Evolutionary conservation across 2,329 filamentous ascomycete genomes (phyloP).

Genomic region (Nemania bipapillata): DNA sequence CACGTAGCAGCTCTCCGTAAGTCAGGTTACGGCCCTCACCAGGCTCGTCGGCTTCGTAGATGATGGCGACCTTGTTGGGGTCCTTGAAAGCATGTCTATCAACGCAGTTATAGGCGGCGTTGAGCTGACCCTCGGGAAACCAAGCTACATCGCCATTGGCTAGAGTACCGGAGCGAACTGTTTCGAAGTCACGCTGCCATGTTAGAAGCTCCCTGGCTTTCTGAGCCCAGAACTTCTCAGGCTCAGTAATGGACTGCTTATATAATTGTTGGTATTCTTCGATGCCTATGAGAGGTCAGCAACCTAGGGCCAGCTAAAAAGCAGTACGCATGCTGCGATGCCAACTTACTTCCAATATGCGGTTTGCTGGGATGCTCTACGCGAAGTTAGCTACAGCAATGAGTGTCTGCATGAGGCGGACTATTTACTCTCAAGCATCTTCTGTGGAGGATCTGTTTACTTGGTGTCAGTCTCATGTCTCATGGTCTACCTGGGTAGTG

Average conservation of each 20-base stretch:
- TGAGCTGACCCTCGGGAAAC: slow-evolving; percentile 93
- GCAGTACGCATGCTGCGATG: not conserved
- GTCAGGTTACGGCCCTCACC: slow-evolving; percentile 87
- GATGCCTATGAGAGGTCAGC: slow-evolving; percentile 59
- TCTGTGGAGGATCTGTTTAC: slow-evolving; percentile 68
- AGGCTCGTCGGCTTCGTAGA: slow-evolving; percentile 97
- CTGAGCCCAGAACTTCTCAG: slow-evolving; percentile 88
- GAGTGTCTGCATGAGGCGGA: slow-evolving; percentile 1
- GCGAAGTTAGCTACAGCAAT: slow-evolving; percentile 45
- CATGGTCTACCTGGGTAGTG: not conserved
- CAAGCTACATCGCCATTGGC: slow-evolving; percentile 85
- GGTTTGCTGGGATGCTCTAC: slow-evolving; percentile 76
- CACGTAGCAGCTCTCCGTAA: slow-evolving; percentile 89
- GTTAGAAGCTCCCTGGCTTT: slow-evolving; percentile 88
- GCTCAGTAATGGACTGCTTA: slow-evolving; percentile 88
- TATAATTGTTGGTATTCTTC: slow-evolving; percentile 76
- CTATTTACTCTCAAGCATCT: slow-evolving; percentile 72
- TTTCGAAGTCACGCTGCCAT: slow-evolving; percentile 93
- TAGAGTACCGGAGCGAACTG: slow-evolving; percentile 81
- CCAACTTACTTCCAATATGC: slow-evolving; percentile 72
- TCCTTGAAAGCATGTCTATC: slow-evolving; percentile 96
- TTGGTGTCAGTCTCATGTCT: slow-evolving; percentile 42
- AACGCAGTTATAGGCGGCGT: slow-evolving; percentile 96
- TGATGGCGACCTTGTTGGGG: slow-evolving; percentile 92
- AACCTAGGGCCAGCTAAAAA: not conserved